Conservation (phyloP, 2,329 filamentous ascomycete species). For the Colletotrichum tropicale region DNA sequence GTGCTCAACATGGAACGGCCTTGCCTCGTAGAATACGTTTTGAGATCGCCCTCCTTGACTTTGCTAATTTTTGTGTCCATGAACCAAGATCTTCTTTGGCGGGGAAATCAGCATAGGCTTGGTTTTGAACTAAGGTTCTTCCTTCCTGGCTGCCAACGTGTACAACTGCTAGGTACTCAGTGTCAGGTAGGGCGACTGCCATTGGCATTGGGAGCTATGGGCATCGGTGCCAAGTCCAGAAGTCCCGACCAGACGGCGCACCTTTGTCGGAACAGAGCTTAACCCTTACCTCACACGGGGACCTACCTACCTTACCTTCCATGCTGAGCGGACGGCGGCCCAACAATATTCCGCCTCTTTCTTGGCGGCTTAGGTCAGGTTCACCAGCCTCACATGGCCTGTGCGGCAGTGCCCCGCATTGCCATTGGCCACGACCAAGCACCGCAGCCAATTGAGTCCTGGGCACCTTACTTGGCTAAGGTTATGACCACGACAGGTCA, state of each 20-base stretch:
- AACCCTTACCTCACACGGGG: too few species aligned
- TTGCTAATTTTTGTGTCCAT: background rate
- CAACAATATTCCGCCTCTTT: background rate
- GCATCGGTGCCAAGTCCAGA: background rate
- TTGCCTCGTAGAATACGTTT: background rate
- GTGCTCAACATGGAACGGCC: background rate
- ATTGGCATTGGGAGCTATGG: background rate
- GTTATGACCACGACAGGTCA: background rate
- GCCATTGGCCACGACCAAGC: background rate
- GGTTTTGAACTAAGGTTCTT: background rate
- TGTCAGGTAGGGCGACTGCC: background rate
- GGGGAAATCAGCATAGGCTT: too few species aligned
- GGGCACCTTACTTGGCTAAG: background rate
- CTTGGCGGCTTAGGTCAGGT: background rate
- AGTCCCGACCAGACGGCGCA: background rate
- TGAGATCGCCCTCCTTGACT: background rate
- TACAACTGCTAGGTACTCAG: background rate
- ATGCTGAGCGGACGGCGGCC: background rate
- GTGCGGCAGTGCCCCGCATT: background rate
- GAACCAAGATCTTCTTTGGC: too few species aligned
- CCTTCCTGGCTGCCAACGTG: background rate
- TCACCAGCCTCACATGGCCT: background rate
- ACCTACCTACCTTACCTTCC: too few species aligned
- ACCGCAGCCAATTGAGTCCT: background rate
- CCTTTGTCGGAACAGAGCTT: background rate